Evolutionary conservation across 495 filamentous ascomycete species (phyloP), one percentile per base, ranked within the genome.

Genomic region (Aspergillus olivimuriae): DNA sequence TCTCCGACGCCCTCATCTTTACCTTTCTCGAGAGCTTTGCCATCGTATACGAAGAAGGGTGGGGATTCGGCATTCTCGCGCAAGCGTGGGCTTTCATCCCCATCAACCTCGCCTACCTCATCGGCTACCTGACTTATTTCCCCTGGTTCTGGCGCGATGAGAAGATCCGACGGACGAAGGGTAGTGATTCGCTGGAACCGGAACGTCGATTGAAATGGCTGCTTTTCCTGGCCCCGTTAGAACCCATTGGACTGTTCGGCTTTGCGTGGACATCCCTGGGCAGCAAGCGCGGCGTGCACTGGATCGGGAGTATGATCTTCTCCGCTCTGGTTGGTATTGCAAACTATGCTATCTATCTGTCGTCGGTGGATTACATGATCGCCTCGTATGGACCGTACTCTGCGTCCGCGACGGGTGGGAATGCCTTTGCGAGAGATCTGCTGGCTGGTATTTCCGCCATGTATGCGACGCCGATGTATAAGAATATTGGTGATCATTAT

Each of bases 111-210:
- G 35, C 35, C 9, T 38, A 38, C 35, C 17, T 38, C 6, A 9
- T 38, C 20, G 18, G 17, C 6, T 38, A 38, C 19, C 20, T 38
- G 5, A 20, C 16, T 3, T 38, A 38, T 15, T 38, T 38, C 35
- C 35, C 35, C n/a, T 38, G 35, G 35, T 38, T 38, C 35, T 38
- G 35, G 35, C 35, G 35, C 6, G 35, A 38, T n/a, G 17, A 38
- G n/a, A n/a, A 20, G 8, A 38, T 38, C 35, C 35, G 35, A 3
- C 1, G n/a, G 4, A 17, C 17, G 17, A 4, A 38, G 2, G 35
- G 35, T 38, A 20, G 20, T 38, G 35, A 38, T n/a, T 16, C 35
- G 18, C 18, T 38, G 5, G 17, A 17, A n/a, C 35, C 35, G 4
- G 35, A 38, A 19, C 35, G 35, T 20, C 35, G 35, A 5, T 19